phyloP scores from a whole-genome alignment of 169 alveolate genomes.

The Plasmodium malariae region DNA sequence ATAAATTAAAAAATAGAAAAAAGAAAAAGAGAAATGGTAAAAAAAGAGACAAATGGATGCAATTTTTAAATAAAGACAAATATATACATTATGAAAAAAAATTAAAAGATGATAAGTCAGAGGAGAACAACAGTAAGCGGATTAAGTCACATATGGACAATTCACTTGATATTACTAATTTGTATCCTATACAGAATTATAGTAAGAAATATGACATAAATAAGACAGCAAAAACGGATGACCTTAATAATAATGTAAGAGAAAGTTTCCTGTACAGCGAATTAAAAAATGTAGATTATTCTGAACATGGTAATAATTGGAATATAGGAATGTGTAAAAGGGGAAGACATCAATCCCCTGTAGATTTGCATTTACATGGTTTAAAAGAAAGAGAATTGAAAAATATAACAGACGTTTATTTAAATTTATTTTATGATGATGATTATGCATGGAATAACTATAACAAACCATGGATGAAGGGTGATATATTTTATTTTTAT shows the following conservation, averaged over 20 bases:
- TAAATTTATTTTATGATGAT: constrained; percentile 78
- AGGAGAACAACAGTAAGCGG: background rate
- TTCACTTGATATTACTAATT: background rate
- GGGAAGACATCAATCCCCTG: constrained; percentile 89
- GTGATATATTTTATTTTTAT: constrained; percentile 86
- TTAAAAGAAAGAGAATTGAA: constrained; percentile 77
- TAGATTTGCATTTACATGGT: constrained; percentile 86
- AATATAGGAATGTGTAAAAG: constrained; percentile 81
- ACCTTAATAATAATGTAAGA: background rate
- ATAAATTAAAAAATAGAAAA: too few relatives aligned
- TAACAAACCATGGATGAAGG: constrained; percentile 85
- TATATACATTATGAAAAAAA: constrained; percentile 1
- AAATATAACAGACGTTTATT: constrained; percentile 80
- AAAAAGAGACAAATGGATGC: too few relatives aligned
- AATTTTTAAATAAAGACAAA: too few relatives aligned
- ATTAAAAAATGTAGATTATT: constrained; percentile 79
- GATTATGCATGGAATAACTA: constrained; percentile 39
- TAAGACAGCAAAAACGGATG: background rate
- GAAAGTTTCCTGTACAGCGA: background rate
- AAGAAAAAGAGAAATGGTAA: too few relatives aligned
- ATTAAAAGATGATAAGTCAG: background rate
- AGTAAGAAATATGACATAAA: background rate
- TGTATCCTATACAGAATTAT: background rate
- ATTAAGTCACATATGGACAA: background rate
- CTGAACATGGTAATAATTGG: constrained; percentile 88